Evolutionary conservation across 306 rosid genomes (phyloP), one percentile per base, ranked within the genome.

Genomic region (Medicago ruthenica): DNA sequence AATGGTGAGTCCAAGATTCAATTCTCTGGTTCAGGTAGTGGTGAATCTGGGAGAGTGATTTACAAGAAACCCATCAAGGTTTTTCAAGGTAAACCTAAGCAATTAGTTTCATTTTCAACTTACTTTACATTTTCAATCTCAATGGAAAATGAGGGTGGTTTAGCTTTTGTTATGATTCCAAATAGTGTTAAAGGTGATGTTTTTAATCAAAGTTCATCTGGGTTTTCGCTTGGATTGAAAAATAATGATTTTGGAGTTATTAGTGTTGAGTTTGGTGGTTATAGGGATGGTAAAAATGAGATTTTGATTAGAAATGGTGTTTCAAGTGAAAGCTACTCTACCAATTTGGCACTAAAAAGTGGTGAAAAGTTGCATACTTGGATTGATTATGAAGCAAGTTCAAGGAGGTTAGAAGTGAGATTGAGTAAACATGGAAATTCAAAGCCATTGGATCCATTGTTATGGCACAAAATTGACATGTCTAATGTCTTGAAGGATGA

Each of bases 321-420:
- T 71, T 69, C 75, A n/a, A 87, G 85, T 37, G 81, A 74, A 76
- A 54, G 40, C 7, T 90, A 89, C 10, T 36, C 48, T 75, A 81
- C 78, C 51, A 84, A 80, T 39, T 77, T 80, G 87, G 85, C 13
- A 62, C 60, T 64, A 8, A 76, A 36, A 66, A 86, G 40, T 71
- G 88, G 82, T 47, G 80, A 80, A 74, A 85, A 79, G 65, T 60
- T 88, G 59, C 84, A 78, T 74, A 88, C 88, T 67, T 95, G 98
- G 98, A 84, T 95, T 82, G 97, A 95, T 81, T 95, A 95, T 74
- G 88, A 83, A 81, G 97, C 88, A 2, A 88, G 90, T 84, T 90
- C 89, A 6, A 79, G 74, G 65, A 70, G 88, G 5, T 74, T 95
- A 22, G 96, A 95, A 82, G 92, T 90, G 0, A 89, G 98, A 48